Conservation (phyloP, 2,329 filamentous ascomycete genomes). For the Colletotrichum camelliae region DNA sequence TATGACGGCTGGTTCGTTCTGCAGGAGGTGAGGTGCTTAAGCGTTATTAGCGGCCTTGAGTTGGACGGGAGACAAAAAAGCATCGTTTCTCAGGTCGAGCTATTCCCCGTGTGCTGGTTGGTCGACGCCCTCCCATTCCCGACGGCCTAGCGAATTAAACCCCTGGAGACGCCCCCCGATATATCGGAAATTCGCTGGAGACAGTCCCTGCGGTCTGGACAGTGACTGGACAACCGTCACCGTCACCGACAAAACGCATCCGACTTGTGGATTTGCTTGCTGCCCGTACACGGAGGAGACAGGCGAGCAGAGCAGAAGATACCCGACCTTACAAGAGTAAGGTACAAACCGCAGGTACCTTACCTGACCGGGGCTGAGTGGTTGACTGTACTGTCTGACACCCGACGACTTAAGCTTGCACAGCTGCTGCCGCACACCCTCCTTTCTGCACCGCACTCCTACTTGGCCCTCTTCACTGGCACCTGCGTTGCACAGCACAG, state of each 20-base stretch:
- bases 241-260: conserved; percentile 6
- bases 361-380: conserved; percentile 10
- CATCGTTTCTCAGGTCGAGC: conserved; percentile 4
- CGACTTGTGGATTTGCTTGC: not conserved
- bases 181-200: conserved; percentile 20
- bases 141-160: not conserved
- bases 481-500: not conserved
- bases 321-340: not conserved
- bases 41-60: not conserved
- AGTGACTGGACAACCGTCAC: conserved; percentile 22
- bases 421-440: conserved; percentile 14
- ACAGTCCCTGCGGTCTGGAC: conserved; percentile 1
- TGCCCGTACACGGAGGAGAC: not conserved
- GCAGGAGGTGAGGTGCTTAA: not conserved
- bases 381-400: conserved; percentile 2
- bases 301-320: not conserved
- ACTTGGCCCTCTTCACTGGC: not conserved
- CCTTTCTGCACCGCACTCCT: conserved; percentile 18
- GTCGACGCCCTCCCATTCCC: not conserved
- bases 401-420: conserved; percentile 17
- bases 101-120: conserved; percentile 9
- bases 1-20: not conserved
- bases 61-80: not conserved
- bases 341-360: not conserved
- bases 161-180: conserved; percentile 17